A percentile compares a stretch with the other conserved stretches of the same genome.
Evolutionary conservation across 2,329 filamentous ascomycete genomes (phyloP).

Genomic region (Epichloe gansuensis): DNA sequence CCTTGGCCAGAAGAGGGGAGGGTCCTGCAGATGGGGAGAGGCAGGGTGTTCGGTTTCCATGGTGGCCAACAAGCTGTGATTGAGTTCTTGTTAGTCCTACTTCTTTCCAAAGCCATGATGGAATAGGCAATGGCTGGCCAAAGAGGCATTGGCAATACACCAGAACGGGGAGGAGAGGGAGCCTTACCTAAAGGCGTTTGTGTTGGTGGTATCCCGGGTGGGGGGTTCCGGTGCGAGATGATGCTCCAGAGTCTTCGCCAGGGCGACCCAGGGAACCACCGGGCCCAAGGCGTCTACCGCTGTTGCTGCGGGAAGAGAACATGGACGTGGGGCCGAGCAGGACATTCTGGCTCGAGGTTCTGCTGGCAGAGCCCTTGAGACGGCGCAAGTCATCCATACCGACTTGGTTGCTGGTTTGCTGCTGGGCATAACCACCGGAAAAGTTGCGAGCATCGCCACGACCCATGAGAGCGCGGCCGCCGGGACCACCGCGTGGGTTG

Average conservation of each 20-base stretch:
- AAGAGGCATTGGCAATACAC: not conserved
- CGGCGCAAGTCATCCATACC: conserved; percentile 85
- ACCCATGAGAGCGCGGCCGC: conserved; percentile 59
- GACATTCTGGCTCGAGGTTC: conserved; percentile 49
- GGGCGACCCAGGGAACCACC: conserved; percentile 60
- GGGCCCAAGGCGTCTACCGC: conserved; percentile 69
- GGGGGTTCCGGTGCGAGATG: conserved; percentile 87
- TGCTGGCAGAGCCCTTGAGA: conserved; percentile 53
- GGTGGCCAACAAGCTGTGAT: conserved; percentile 41
- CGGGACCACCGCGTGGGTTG: conserved; percentile 50
- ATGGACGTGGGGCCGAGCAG: conserved; percentile 74
- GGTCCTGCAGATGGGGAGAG: conserved; percentile 59
- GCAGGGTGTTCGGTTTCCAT: conserved; percentile 52
- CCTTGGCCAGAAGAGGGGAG: conserved; percentile 55
- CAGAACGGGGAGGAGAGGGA: not conserved
- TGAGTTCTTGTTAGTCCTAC: not conserved
- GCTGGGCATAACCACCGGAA: conserved; percentile 58
- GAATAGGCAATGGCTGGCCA: not conserved
- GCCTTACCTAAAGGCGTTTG: conserved; percentile 88
- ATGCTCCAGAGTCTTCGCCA: conserved; percentile 75
- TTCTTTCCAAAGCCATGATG: not conserved
- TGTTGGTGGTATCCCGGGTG: conserved; percentile 45
- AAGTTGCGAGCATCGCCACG: conserved; percentile 83
- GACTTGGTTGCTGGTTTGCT: conserved; percentile 72
- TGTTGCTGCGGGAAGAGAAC: conserved; percentile 83